Evolutionary conservation across 768 basidiomycete genomes (phyloP).

Genomic region (Suillus plorans): DNA sequence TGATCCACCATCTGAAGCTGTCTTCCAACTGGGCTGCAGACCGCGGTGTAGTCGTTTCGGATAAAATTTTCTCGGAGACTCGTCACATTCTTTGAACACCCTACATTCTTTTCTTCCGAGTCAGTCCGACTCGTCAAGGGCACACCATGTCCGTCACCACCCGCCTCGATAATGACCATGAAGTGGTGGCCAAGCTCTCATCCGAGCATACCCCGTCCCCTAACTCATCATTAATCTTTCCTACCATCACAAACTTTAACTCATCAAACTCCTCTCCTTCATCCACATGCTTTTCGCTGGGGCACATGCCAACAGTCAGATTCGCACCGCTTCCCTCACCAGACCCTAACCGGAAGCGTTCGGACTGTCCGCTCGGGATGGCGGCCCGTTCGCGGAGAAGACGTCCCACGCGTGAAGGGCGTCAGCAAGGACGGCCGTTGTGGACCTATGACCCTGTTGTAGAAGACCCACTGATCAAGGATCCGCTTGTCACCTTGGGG

Average conservation of each 20-base stretch:
- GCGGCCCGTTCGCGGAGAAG: conserved; percentile 40
- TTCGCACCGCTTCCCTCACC: conserved; percentile 62
- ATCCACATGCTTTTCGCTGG: conserved; percentile 16
- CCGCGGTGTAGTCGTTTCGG: too few relatives aligned
- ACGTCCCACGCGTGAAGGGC: conserved; percentile 13
- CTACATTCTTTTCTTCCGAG: neutral
- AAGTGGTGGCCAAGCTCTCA: conserved; percentile 15
- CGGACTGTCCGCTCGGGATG: conserved; percentile 52
- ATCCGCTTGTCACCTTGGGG: conserved; percentile 49
- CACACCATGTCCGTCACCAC: conserved; percentile 6
- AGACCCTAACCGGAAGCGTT: conserved; percentile 49
- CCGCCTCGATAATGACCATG: conserved; percentile 13
- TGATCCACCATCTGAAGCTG: neutral
- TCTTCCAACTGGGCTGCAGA: neutral
- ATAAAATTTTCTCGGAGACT: neutral
- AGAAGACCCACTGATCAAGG: conserved; percentile 38
- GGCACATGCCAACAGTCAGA: conserved; percentile 38
- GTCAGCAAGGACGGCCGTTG: conserved; percentile 20
- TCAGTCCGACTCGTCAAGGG: neutral
- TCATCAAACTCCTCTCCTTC: conserved; percentile 12
- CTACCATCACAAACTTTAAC: conserved; percentile 12
- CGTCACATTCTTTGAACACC: neutral
- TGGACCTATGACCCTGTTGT: conserved; percentile 23
- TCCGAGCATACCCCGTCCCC: conserved; percentile 14
- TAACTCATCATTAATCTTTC: conserved; percentile 18